phyloP scores from a whole-genome alignment of 169 alveolate species.

The Eimeria necatrix region DNA sequence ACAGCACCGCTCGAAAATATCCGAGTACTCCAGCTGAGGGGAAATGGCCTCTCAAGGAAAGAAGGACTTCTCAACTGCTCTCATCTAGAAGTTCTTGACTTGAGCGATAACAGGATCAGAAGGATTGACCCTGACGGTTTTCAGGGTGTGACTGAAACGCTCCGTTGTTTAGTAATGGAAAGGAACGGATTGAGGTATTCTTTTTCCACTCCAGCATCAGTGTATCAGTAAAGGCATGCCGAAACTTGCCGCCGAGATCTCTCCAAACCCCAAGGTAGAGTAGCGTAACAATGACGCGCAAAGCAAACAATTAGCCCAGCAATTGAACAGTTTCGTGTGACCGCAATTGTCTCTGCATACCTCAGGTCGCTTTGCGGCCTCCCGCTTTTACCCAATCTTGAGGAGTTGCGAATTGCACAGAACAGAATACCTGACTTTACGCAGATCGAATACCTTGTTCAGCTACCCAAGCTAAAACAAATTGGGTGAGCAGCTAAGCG shows the following conservation, averaged over 20 bases:
- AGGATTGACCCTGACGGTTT: constrained; percentile 64
- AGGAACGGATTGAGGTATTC: constrained; percentile 76
- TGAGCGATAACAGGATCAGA: constrained; percentile 73
- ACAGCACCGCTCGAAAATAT: constrained; percentile 44
- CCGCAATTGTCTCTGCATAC: background rate
- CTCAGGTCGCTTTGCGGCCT: constrained; percentile 54
- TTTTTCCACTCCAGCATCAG: background rate
- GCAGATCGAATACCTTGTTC: constrained; percentile 64
- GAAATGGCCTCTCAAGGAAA: constrained; percentile 43
- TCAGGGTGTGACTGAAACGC: constrained; percentile 37
- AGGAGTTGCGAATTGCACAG: constrained; percentile 61
- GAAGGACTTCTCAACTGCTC: constrained; percentile 65
- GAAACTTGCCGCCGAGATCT: too few species aligned
- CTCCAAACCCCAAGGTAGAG: background rate
- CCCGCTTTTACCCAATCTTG: constrained; percentile 59
- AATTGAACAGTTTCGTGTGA: too few species aligned
- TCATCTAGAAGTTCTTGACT: constrained; percentile 70
- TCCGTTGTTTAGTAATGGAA: constrained; percentile 62
- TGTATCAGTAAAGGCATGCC: too few species aligned
- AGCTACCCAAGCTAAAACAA: constrained; percentile 30
- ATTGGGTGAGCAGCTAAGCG: background rate
- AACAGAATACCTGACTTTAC: constrained; percentile 67
- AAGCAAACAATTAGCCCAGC: background rate
- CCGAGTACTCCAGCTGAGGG: constrained; percentile 66
- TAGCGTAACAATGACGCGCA: background rate